Evolutionary conservation across 139 green algal species (phyloP), one percentile per base, ranked within the genome.

Genomic region (Chlamydomonas sphaeroides): DNA sequence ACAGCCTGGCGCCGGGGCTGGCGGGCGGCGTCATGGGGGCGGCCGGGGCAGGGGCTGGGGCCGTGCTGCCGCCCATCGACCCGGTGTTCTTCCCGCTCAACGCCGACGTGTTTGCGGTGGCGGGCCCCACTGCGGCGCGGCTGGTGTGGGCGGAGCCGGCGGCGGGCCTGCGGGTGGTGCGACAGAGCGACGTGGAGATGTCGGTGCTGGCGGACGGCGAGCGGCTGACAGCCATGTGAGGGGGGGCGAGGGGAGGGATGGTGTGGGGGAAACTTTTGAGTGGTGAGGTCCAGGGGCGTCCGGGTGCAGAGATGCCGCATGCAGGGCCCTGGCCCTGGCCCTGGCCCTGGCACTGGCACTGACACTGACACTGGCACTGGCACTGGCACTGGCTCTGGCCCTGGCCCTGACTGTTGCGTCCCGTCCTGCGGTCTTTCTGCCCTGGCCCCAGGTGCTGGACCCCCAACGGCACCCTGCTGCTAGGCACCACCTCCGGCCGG

Each of bases 121-220:
- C 25, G 8, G 74, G 74, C 32, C 61, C 59, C 10, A 41, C 56
- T 3, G 74, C 74, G 30, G 74, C 48, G 42, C 74, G 74, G 2
- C 8, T 81, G 42, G 23, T 81, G 39, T 81, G 74, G 74, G 61
- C 33, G n/a, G 74, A 81, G 74, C 61, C 74, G 61, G n/a, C 72
- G 41, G 41, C 14, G 5, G 59, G 41, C 41, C 35, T 61, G 26
- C 41, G 49, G 5, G 39, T 81, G 23, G 74, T 81, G 21, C 74
- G 74, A 61, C 74, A 81, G 61, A 72, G 61, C 42, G 74, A 81
- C 20, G 74, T 71, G 61, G 74, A 81, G n/a, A 41, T 81, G 61
- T 30, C 49, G 61, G 41, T 81, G 41, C 39, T 81, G 41, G 61
- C 38, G 61, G 74, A 71, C 1, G 74, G 74, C 11, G 74, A 81